Evolutionary conservation across 2,329 filamentous ascomycete species (phyloP), one percentile per base, ranked within the genome.

Genomic region (Fusarium brachygibbosum): DNA sequence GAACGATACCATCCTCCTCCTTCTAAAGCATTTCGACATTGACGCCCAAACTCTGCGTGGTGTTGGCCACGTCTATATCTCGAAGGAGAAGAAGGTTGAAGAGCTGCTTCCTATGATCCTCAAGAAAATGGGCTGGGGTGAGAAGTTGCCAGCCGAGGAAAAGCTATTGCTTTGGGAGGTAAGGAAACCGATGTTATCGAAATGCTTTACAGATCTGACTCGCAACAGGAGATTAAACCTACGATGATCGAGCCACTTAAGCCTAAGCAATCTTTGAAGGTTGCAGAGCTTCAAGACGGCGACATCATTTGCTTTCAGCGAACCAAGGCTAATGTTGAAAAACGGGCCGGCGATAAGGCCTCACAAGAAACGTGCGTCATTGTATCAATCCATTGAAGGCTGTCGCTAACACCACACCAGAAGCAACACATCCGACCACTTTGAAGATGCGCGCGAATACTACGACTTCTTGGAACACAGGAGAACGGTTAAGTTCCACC

Each of bases 221-320:
- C 21, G 37, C 51, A 28, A 44, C 34, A 88, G 86, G 96, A 99
- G 83, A 98, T 99, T 81, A 99, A 98, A 81, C 94, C 94, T 52
- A 93, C 90, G 63, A 98, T 98, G 94, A 97, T 99, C 71, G 97
- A 99, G 77, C 86, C 88, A 9, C 91, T 99, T 84, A 98, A 98
- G 81, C 87, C 91, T 0, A 98, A 97, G 82, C 90, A 93, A 76
- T 93, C 94, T 0, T 86, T 99, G 63, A 92, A 94, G 70, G 90
- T 93, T 63, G 96, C 96, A 2, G 97, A 99, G 78, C 91, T 99
- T 25, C 95, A 98, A 77, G 95, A 99, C 74, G 96, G 96, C 49
- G 96, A 99, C 76, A 97, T 99, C 71, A 89, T 99, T 58, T 97
- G 94, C 76, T 98, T 98, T 81, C 96, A 99, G 78, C 88, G 88